A percentile compares a stretch with the other conserved stretches of the same genome.
Conservation (phyloP, 2,329 filamentous ascomycete species). For the Colletotrichum truncatum region DNA sequence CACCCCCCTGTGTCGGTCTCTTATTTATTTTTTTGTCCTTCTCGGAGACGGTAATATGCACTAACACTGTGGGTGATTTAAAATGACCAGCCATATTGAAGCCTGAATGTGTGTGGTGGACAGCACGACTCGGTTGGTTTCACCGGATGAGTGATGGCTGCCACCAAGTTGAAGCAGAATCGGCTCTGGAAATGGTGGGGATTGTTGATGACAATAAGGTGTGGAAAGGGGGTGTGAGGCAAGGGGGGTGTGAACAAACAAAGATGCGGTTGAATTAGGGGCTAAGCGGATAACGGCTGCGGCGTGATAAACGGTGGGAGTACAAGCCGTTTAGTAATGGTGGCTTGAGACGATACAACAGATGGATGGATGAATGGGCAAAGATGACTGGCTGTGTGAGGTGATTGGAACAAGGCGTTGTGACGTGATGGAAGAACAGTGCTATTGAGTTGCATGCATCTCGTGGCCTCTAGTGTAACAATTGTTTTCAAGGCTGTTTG, state of each 20-base stretch:
- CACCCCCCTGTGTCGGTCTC: constrained; percentile 3
- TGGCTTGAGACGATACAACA: constrained; percentile 12
- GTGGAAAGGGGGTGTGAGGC: neutral
- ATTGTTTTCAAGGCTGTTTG: neutral
- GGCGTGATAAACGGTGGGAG: neutral
- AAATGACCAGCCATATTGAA: too few relatives aligned
- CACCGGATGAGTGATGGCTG: constrained; percentile 14
- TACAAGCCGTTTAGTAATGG: neutral
- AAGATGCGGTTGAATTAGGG: neutral
- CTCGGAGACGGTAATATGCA: neutral
- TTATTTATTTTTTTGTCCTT: too few relatives aligned
- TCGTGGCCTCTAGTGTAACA: neutral
- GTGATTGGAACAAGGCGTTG: neutral
- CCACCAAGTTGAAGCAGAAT: neutral
- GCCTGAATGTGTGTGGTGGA: too few relatives aligned
- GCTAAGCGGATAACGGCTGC: neutral
- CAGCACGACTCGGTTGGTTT: constrained; percentile 27
- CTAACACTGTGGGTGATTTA: constrained; percentile 3
- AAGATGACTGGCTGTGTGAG: neutral
- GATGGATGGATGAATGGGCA: constrained; percentile 2
- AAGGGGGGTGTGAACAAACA: neutral
- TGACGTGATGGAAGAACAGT: constrained; percentile 16
- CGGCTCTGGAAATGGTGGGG: neutral
- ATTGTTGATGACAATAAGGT: neutral
- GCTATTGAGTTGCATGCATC: constrained; percentile 2